phyloP scores from a whole-genome alignment of 805 yeast species.

The Teunomyces gatunensis region DNA sequence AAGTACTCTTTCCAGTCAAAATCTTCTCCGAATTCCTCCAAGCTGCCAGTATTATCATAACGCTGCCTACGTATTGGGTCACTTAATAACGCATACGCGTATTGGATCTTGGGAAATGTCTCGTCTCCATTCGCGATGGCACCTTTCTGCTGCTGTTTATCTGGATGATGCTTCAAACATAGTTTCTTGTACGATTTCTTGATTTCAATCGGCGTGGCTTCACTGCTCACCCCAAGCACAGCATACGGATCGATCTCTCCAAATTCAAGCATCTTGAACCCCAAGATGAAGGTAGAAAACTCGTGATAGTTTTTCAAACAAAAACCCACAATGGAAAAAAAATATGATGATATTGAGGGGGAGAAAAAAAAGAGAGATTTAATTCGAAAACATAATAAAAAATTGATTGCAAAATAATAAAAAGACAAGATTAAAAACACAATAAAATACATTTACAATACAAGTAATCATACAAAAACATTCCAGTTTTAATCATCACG shows the following conservation, averaged over 20 bases:
- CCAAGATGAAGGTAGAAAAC: neutral
- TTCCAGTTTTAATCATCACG: slow-evolving; percentile 13
- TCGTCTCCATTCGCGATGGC: slow-evolving; percentile 14
- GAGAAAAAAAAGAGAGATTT: neutral
- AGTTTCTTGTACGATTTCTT: slow-evolving; percentile 48
- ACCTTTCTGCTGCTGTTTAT: slow-evolving; percentile 24
- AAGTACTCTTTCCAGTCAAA: slow-evolving; percentile 63
- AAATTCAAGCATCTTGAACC: slow-evolving; percentile 13
- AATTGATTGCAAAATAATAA: neutral
- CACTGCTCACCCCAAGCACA: slow-evolving; percentile 40
- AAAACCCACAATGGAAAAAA: neutral
- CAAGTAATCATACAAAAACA: slow-evolving; percentile 3
- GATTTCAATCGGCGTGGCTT: slow-evolving; percentile 51
- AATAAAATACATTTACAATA: slow-evolving; percentile 8
- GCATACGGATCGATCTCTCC: slow-evolving; percentile 55
- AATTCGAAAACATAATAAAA: neutral
- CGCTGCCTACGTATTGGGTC: slow-evolving; percentile 54
- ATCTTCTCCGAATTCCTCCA: slow-evolving; percentile 36
- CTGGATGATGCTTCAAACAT: slow-evolving; percentile 25
- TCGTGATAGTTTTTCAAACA: neutral
- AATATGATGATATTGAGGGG: neutral
- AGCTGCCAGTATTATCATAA: slow-evolving; percentile 70
- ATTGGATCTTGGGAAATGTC: slow-evolving; percentile 65
- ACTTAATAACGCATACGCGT: slow-evolving; percentile 66
- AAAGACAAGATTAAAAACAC: neutral